phyloP scores from a whole-genome alignment of 2,329 filamentous ascomycete species.

The Aspergillus sp. region DNA sequence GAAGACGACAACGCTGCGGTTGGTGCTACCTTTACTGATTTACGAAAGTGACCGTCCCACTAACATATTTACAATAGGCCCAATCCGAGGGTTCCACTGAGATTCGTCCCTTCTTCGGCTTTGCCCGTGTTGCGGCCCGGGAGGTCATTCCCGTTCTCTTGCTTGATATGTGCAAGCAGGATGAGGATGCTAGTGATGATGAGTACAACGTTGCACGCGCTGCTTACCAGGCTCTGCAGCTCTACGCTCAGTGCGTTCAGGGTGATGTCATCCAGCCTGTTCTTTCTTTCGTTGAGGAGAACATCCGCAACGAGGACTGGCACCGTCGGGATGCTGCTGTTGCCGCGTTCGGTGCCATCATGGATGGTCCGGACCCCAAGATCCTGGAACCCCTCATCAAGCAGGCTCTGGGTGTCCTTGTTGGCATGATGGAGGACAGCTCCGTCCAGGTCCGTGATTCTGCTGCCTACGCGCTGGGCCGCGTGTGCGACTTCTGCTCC shows the following conservation, averaged over 20 bases:
- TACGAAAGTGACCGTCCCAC: not conserved
- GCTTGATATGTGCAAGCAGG: constrained; percentile 86
- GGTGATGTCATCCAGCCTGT: constrained; percentile 80
- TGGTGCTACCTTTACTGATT: constrained; percentile 30
- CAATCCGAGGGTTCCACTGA: constrained; percentile 71
- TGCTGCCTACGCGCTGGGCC: constrained; percentile 89
- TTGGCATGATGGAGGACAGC: constrained; percentile 86
- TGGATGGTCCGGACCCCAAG: constrained; percentile 95
- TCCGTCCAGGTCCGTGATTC: constrained; percentile 92
- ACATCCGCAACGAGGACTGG: constrained; percentile 90
- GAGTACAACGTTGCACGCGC: constrained; percentile 96
- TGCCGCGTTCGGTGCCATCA: constrained; percentile 94
- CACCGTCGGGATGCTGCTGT: constrained; percentile 92
- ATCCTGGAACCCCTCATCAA: constrained; percentile 90
- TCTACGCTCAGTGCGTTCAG: constrained; percentile 89
- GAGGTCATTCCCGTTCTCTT: constrained; percentile 93
- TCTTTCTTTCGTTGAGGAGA: constrained; percentile 83
- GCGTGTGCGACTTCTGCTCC: constrained; percentile 90
- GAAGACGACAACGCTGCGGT: constrained; percentile 92
- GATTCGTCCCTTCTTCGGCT: constrained; percentile 91
- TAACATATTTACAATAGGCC: constrained; percentile 37
- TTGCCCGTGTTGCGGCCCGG: constrained; percentile 83
- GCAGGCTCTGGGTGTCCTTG: constrained; percentile 86
- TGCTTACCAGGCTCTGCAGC: constrained; percentile 91
- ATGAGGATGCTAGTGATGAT: constrained; percentile 93